phyloP scores from a whole-genome alignment of 768 basidiomycete species.

The Suillus placidus region DNA sequence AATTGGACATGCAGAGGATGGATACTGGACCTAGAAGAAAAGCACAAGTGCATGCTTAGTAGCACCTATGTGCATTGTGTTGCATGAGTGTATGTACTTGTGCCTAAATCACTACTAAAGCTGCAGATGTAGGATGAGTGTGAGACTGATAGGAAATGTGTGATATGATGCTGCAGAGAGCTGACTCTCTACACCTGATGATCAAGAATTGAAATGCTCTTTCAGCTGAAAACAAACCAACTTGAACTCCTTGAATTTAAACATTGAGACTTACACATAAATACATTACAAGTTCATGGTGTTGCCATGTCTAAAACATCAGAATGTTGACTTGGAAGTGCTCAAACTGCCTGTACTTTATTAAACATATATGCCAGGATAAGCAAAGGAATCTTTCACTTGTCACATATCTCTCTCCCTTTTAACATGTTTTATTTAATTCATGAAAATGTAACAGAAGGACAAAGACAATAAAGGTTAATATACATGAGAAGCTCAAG shows the following conservation, averaged over 20 bases:
- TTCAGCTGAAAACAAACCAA: not conserved
- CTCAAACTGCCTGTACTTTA: constrained; percentile 3
- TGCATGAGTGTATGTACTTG: too few relatives aligned
- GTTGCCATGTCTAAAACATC: not conserved
- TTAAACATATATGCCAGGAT: not conserved
- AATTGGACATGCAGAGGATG: too few relatives aligned
- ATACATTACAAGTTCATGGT: not conserved
- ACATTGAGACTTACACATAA: not conserved
- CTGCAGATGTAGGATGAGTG: too few relatives aligned
- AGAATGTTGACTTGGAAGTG: not conserved
- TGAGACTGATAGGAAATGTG: too few relatives aligned
- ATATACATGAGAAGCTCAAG: constrained; percentile 5
- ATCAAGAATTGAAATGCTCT: not conserved
- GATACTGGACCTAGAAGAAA: too few relatives aligned
- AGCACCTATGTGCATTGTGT: too few relatives aligned
- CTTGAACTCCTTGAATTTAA: constrained; percentile 4
- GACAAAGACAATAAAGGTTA: constrained; percentile 1
- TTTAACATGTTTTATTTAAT: not conserved
- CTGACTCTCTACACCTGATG: too few relatives aligned
- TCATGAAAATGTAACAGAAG: constrained; percentile 1
- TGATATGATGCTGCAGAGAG: too few relatives aligned
- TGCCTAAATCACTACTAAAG: too few relatives aligned
- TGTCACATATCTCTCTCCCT: not conserved
- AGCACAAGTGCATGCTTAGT: too few relatives aligned
- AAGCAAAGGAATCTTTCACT: not conserved